These are phyloP conservation scores for Claviceps maximensis DNA, from an alignment of 2,329 filamentous ascomycete species.

Conservation along the genomic window DNA sequence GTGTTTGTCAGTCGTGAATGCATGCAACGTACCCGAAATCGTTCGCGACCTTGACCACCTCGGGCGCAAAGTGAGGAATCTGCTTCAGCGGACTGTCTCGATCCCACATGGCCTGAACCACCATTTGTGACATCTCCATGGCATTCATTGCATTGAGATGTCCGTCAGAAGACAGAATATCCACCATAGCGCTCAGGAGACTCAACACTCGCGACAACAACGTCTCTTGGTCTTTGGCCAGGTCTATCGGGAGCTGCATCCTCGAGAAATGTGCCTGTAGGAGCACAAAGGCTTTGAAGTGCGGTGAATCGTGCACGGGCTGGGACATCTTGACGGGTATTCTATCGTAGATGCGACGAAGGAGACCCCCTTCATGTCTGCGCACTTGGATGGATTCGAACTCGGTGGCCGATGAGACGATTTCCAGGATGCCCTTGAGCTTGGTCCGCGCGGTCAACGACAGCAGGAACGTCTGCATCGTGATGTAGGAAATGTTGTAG, in stretches of 20 bases:
- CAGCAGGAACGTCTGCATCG: slow-evolving; percentile 95
- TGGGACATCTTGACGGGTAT: slow-evolving; percentile 92
- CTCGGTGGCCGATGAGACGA: slow-evolving; percentile 90
- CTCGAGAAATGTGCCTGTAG: slow-evolving; percentile 94
- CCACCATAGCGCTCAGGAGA: slow-evolving; percentile 81
- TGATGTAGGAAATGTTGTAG: slow-evolving; percentile 98
- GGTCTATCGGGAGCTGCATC: slow-evolving; percentile 90
- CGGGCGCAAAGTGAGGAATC: slow-evolving; percentile 83
- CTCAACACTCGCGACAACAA: slow-evolving; percentile 76
- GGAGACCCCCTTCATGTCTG: slow-evolving; percentile 75
- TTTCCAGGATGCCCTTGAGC: slow-evolving; percentile 92
- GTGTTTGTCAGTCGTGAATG: background rate
- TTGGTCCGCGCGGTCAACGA: slow-evolving; percentile 82
- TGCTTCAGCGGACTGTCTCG: slow-evolving; percentile 93
- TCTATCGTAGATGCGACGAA: slow-evolving; percentile 87
- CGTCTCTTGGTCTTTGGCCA: slow-evolving; percentile 89
- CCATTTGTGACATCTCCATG: slow-evolving; percentile 99
- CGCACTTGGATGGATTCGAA: slow-evolving; percentile 93
- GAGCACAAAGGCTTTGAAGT: slow-evolving; percentile 97
- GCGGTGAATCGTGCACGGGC: slow-evolving; percentile 76
- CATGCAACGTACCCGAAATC: slow-evolving; percentile 51
- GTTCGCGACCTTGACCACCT: slow-evolving; percentile 71
- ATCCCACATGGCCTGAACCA: slow-evolving; percentile 98
- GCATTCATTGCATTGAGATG: slow-evolving; percentile 95
- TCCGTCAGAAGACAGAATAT: slow-evolving; percentile 89